Evolutionary conservation across 2,329 filamentous ascomycete species (phyloP).

Genomic region (Lecanosticta acicola): DNA sequence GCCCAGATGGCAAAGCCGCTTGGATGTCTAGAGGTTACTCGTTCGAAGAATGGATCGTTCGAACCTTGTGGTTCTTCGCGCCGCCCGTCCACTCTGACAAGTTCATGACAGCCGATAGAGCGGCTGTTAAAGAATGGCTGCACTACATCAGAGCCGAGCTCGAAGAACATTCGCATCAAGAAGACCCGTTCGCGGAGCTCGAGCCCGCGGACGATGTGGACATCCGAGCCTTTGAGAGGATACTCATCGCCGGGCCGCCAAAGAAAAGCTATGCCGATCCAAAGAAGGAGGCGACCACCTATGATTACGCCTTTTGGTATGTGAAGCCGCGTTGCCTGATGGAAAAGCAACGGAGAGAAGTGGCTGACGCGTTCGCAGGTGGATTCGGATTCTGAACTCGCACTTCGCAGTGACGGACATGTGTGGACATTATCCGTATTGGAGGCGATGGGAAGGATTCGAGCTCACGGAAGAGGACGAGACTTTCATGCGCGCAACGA

Average conservation of each 20-base stretch:
- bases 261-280: neutral
- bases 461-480: conserved; percentile 1
- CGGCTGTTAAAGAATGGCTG: conserved; percentile 2
- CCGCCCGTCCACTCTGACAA: conserved; percentile 3
- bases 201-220: conserved; percentile 1
- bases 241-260: neutral
- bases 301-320: conserved; percentile 5
- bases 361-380: no score
- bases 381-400: conserved; percentile 4
- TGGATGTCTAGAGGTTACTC: conserved; percentile 2
- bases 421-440: conserved; percentile 1
- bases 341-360: no score
- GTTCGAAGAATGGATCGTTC: conserved; percentile 2
- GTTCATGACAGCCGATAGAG: conserved; percentile 1
- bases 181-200: conserved; percentile 1
- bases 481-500: neutral
- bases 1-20: conserved; percentile 1
- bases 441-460: neutral
- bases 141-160: neutral
- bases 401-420: conserved; percentile 3
- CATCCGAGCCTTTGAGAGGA: neutral
- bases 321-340: no score
- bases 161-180: neutral
- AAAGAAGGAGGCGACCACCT: neutral
- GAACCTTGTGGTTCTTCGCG: conserved; percentile 1